Evolutionary conservation across 208 protist species (phyloP), one percentile per base, ranked within the genome.

Genomic region (Lotmaria passim): DNA sequence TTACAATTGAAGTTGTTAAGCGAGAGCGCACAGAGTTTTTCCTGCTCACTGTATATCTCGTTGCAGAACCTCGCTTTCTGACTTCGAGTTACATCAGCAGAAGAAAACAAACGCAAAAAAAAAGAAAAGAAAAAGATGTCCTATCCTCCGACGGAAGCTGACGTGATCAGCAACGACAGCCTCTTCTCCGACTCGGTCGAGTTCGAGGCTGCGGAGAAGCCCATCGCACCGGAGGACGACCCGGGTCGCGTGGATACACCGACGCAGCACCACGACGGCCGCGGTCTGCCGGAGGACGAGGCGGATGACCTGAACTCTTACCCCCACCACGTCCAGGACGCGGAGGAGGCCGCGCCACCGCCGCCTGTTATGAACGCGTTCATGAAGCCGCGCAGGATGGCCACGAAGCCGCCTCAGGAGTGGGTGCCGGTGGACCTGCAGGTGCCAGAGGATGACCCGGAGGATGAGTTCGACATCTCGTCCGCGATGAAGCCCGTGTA

Each of bases 381-480:
- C 44, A 81, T 91, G 75, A 95, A 93, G 77, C 74, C 74, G 39
- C 83, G 86, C 46, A 80, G 78, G 52, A 66, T 68, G 6, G 55
- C 71, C 5, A 59, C 63, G 44, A 63, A 82, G 63, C 67, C 73
- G 34, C 61, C 69, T 12, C 53, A 67, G 61, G 55, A 73, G 46
- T 93, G 85, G 81, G 79, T 81, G 51, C 77, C 75, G 30, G 31
- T 93, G 31, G 15, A 56, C 36, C 59, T 93, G 46, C 28, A 62
- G 7, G 62, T 86, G 0, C 86, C 84, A 7, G 55, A 69, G 12
- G 79, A 84, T 52, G 87, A 93, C 63, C 51, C 69, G n/a, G 83
- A 86, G 36, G 86, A 95, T 58, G 90, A 93, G 72, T 95, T 95
- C 59, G 90, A 93, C 53, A 81, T 93, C 46, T 43, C 53, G 8